phyloP scores from a whole-genome alignment of 345 rosid species.

The Syzygium aqueum region DNA sequence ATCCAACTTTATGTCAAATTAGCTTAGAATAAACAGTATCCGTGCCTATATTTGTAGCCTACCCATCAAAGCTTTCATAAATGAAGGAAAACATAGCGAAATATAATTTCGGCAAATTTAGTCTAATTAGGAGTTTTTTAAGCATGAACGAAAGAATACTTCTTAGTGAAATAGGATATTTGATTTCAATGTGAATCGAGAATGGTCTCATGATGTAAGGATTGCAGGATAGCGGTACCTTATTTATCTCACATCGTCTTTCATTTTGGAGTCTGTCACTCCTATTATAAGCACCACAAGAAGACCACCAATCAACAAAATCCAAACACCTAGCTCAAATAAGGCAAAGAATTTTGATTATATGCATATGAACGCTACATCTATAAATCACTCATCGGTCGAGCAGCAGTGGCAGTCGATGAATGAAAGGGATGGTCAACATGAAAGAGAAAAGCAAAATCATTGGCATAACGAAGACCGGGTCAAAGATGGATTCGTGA shows the following conservation, averaged over 20 bases:
- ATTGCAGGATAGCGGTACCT: no score
- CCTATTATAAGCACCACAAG: background rate
- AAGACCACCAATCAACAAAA: background rate
- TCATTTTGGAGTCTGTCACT: background rate
- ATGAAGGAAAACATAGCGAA: background rate
- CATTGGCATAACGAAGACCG: background rate
- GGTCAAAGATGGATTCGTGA: background rate
- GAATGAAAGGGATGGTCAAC: background rate
- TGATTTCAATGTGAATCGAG: background rate
- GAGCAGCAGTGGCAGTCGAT: background rate
- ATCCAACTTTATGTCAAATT: background rate
- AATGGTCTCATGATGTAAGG: background rate
- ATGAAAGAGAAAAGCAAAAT: background rate
- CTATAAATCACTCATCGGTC: background rate
- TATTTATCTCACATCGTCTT: background rate
- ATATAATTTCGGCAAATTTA: background rate
- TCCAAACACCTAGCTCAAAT: background rate
- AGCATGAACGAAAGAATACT: background rate
- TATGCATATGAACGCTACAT: background rate
- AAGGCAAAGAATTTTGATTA: background rate
- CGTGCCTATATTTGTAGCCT: background rate
- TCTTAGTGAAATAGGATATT: fast-evolving
- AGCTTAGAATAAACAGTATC: background rate
- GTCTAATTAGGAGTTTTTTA: background rate
- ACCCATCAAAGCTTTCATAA: background rate